phyloP scores from a whole-genome alignment of 2,329 filamentous ascomycete species.

The Kalmusia sp. region DNA sequence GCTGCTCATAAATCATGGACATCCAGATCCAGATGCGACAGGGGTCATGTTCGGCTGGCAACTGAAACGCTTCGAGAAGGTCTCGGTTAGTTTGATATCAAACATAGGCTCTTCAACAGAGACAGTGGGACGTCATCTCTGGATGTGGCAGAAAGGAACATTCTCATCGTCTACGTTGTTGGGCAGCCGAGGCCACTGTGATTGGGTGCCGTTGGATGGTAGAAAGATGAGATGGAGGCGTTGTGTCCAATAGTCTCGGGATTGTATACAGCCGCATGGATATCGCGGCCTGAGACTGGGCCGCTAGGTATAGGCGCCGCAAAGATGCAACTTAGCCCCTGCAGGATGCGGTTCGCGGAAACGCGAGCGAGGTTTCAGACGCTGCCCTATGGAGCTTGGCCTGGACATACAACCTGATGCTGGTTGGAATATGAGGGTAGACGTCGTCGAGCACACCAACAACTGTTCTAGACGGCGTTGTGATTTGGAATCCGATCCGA shows the following conservation, averaged over 20 bases:
- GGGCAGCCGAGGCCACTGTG: constrained; percentile 4
- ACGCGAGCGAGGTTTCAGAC: constrained; percentile 38
- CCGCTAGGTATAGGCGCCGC: constrained; percentile 46
- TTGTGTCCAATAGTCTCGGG: constrained; percentile 36
- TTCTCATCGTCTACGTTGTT: neutral
- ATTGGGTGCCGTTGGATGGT: constrained; percentile 13
- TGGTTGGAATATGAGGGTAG: neutral
- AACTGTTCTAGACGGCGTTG: neutral
- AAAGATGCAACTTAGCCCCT: constrained; percentile 43
- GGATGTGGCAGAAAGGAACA: constrained; percentile 6
- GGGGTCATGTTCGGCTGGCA: constrained; percentile 8
- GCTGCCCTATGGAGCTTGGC: constrained; percentile 34
- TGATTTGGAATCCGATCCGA: neutral
- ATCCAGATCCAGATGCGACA: constrained; percentile 4
- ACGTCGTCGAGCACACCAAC: too few relatives aligned
- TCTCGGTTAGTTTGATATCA: constrained; percentile 23
- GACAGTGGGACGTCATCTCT: constrained; percentile 7
- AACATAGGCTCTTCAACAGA: constrained; percentile 4
- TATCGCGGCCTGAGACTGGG: constrained; percentile 23
- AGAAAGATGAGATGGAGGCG: constrained; percentile 9
- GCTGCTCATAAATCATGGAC: constrained; percentile 10
- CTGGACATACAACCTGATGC: constrained; percentile 11
- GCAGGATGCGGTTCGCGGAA: constrained; percentile 29
- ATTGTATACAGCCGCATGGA: constrained; percentile 31
- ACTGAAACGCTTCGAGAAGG: constrained; percentile 36